Percentiles rank a stretch among this genome's conserved stretches.
These are phyloP conservation scores for Sclerospora graminicola DNA, from an alignment of 352 stramenopile species.

Conservation along the genomic window DNA sequence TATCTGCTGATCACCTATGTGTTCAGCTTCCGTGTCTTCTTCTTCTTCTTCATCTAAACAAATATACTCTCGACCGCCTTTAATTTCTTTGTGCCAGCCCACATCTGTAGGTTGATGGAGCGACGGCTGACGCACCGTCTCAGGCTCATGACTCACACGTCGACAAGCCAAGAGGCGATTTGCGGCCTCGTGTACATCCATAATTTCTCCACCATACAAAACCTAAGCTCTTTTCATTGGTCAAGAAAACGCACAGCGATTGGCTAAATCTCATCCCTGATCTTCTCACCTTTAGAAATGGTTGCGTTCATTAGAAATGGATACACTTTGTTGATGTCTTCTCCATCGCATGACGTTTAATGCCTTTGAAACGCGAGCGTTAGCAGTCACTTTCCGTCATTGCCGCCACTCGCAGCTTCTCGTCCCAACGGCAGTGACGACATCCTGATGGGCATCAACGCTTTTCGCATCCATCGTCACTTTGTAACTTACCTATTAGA, in stretches of 20 bases:
- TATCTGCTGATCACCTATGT: background rate
- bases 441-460: slow-evolving; percentile 6
- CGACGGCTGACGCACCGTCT: slow-evolving; percentile 64
- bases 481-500: slow-evolving; percentile 16
- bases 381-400: slow-evolving; percentile 24
- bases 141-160: slow-evolving; percentile 23
- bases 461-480: slow-evolving; percentile 4
- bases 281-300: slow-evolving; percentile 8
- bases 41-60: slow-evolving; percentile 23
- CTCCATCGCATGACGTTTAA: slow-evolving; percentile 16
- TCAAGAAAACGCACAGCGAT: slow-evolving; percentile 5
- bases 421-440: slow-evolving; percentile 21
- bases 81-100: slow-evolving; percentile 50
- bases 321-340: background rate
- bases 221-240: slow-evolving; percentile 10
- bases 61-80: slow-evolving; percentile 43
- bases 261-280: slow-evolving; percentile 11
- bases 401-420: slow-evolving; percentile 14
- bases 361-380: slow-evolving; percentile 19
- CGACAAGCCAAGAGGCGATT: slow-evolving; percentile 27
- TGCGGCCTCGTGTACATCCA: slow-evolving; percentile 24
- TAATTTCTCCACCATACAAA: slow-evolving; percentile 1
- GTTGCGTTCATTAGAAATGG: slow-evolving; percentile 2
- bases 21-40: slow-evolving; percentile 8
- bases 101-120: slow-evolving; percentile 74